Percentiles rank a stretch among this genome's conserved stretches.
Conservation (phyloP, 495 filamentous ascomycete genomes). For the Xylaria cubensis region DNA sequence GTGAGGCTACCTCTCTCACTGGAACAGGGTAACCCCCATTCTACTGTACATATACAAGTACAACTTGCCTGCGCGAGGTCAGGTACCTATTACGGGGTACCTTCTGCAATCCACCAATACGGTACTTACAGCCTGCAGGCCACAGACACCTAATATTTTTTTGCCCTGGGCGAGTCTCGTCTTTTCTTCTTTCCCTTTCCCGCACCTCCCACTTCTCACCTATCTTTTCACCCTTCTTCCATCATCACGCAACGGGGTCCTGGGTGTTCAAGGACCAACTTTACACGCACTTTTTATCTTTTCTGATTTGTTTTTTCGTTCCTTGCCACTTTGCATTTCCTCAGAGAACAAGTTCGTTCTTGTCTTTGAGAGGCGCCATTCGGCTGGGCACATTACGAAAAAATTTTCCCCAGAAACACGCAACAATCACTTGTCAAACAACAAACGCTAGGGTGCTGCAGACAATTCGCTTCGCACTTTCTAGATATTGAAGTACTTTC, state of each 20-base stretch:
- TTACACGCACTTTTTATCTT: slow-evolving; percentile 18
- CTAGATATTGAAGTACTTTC: not conserved
- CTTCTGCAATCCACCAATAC: slow-evolving; percentile 22
- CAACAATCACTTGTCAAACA: slow-evolving; percentile 29
- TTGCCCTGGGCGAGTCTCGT: slow-evolving; percentile 28
- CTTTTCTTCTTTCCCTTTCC: slow-evolving; percentile 15
- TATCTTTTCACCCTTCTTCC: slow-evolving; percentile 18
- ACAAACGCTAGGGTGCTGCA: slow-evolving; percentile 9
- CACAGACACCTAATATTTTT: slow-evolving; percentile 44
- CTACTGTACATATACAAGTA: not conserved
- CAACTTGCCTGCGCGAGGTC: not conserved
- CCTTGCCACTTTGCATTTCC: slow-evolving; percentile 38
- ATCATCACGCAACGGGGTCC: slow-evolving; percentile 27
- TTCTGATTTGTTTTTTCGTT: slow-evolving; percentile 24
- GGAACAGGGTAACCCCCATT: not conserved
- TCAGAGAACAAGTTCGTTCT: slow-evolving; percentile 47
- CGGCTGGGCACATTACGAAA: slow-evolving; percentile 42
- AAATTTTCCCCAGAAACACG: slow-evolving; percentile 32
- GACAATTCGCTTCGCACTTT: not conserved
- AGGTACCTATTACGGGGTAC: slow-evolving; percentile 11
- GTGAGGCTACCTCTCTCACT: not conserved
- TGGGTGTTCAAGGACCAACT: slow-evolving; percentile 30
- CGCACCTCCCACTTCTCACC: slow-evolving; percentile 21
- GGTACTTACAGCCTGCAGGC: slow-evolving; percentile 36
- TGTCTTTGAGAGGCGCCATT: slow-evolving; percentile 46